phyloP scores from a whole-genome alignment of 192 early-diverging fungal species.

The Piromyces finnis region DNA sequence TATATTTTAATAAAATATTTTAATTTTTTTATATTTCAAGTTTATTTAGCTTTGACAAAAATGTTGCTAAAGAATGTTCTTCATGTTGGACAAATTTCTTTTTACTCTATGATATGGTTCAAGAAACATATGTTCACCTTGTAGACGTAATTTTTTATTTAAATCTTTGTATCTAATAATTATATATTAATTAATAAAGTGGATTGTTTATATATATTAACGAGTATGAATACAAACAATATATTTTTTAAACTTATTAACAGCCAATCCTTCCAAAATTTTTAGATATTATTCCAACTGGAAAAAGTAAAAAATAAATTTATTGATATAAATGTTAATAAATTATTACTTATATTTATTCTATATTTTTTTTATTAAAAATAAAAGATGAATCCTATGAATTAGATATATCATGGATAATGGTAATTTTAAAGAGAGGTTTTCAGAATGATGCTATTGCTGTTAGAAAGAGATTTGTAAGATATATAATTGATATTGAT shows the following conservation, averaged over 20 bases:
- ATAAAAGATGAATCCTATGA: not conserved
- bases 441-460: conserved; percentile 4
- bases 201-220: too few relatives aligned
- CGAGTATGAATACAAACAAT: too few relatives aligned
- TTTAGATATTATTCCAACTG: not conserved
- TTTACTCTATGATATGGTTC: conserved; percentile 21
- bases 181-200: too few relatives aligned
- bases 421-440: conserved; percentile 6
- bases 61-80: not conserved
- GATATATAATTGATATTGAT: not conserved
- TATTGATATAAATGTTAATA: too few relatives aligned
- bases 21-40: too few relatives aligned
- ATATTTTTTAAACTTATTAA: too few relatives aligned
- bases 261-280: conserved; percentile 24
- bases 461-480: conserved; percentile 6
- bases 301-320: not conserved
- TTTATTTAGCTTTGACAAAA: not conserved
- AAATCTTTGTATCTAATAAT: too few relatives aligned
- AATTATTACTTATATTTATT: too few relatives aligned
- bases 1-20: too few relatives aligned
- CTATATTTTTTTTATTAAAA: not conserved
- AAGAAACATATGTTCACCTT: conserved; percentile 20
- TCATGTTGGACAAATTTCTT: conserved; percentile 26
- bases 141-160: conserved; percentile 3
- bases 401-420: conserved; percentile 9